phyloP scores from a whole-genome alignment of 2,329 filamentous ascomycete genomes.

The Didymella keratinophila region DNA sequence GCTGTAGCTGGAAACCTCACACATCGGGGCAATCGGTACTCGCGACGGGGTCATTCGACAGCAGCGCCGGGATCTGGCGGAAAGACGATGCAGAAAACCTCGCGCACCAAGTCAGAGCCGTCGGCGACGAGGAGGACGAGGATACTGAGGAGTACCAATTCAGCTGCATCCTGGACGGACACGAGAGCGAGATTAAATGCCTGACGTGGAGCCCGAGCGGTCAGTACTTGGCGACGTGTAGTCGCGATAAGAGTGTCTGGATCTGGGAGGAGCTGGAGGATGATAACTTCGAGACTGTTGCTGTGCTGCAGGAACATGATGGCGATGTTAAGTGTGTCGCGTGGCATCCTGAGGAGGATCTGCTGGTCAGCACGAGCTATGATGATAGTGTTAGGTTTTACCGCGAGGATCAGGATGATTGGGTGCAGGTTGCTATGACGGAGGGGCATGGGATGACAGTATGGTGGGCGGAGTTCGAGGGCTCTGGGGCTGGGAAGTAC shows the following conservation, averaged over 20 bases:
- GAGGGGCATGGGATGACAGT: conserved; percentile 86
- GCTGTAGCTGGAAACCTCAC: conserved; percentile 85
- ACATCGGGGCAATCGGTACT: conserved; percentile 70
- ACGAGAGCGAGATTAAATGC: conserved; percentile 91
- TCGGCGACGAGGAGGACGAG: conserved; percentile 59
- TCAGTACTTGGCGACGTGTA: conserved; percentile 86
- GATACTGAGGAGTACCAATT: conserved; percentile 90
- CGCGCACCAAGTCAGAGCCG: conserved; percentile 44
- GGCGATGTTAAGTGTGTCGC: conserved; percentile 93
- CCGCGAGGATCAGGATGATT: conserved; percentile 91
- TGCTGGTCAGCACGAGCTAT: conserved; percentile 90
- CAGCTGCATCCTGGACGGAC: conserved; percentile 88
- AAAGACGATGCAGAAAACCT: conserved; percentile 71
- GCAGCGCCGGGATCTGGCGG: conserved; percentile 75
- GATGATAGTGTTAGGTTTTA: conserved; percentile 91
- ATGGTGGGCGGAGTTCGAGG: conserved; percentile 81
- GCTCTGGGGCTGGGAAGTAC: conserved; percentile 45
- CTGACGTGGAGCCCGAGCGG: conserved; percentile 78
- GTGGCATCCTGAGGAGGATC: conserved; percentile 83
- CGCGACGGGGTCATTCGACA: conserved; percentile 92
- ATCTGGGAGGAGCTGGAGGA: conserved; percentile 97
- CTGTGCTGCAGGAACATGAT: conserved; percentile 91
- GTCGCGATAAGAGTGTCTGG: conserved; percentile 93
- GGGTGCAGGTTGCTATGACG: conserved; percentile 85
- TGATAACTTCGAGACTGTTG: conserved; percentile 96